Evolutionary conservation across 352 stramenopile genomes (phyloP), one percentile per base, ranked within the genome.

Genomic region (Pythium chondricola): DNA sequence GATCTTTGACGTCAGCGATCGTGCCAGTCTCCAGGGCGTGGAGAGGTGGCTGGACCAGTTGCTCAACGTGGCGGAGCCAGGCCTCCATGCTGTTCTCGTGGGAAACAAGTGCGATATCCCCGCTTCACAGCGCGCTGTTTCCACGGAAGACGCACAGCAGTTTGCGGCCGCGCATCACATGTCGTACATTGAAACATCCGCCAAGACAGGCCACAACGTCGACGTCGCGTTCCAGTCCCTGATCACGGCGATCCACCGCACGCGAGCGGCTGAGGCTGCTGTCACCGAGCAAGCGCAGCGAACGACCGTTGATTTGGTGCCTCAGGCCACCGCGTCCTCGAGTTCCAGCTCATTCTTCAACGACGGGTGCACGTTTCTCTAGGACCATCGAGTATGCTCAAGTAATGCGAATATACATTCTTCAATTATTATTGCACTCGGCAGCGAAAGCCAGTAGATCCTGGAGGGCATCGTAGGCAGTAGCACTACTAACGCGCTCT

Each of bases 161-260:
- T 91, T 84, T 58, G 80, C 80, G 1, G 64, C 64, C 6, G 51
- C 65, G 13, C 73, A 85, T 13, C 74, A 88, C 66, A 83, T 91
- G 80, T 57, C 60, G 29, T 91, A 88, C 61, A 55, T 89, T 25
- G 80, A 91, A 54, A 89, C 80, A n/a, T 88, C 76, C 11, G 80
- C 80, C 43, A 87, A 88, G 66, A 88, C 74, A 0, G 77, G 75
- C 3, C 48, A 73, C 20, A 84, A 87, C 38, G 80, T 88, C 0
- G 59, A 83, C 25, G 49, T 71, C 13, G 74, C 69, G 4, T 91
- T 91, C 58, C 63, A 69, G 22, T 56, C 58, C 18, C 62, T 91
- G 18, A 73, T 91, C 45, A 45, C 59, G 6, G 59, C 73, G 0
- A 74, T 88, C 32, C 65, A 90, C 24, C 63, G 74, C 33, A 66